These are phyloP conservation scores for Tylopilus orsonianus DNA, from an alignment of 1,284 basidiomycete genomes.

Conservation along the genomic window DNA sequence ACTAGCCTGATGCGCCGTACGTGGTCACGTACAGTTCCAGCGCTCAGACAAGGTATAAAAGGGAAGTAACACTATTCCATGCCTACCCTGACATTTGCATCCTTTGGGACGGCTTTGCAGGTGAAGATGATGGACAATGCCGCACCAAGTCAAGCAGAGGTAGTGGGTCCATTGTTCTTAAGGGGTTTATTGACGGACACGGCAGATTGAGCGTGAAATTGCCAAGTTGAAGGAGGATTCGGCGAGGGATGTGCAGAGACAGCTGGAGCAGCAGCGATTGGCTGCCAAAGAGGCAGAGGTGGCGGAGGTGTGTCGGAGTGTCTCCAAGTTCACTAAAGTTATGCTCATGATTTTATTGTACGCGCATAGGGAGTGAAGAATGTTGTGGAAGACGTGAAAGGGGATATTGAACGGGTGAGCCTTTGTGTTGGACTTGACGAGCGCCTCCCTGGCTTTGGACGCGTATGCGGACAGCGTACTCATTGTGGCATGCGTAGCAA, in stretches of 20 bases:
- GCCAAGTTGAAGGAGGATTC: conserved; percentile 23
- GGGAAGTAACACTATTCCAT: not conserved
- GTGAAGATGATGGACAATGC: not conserved
- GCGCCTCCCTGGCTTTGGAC: not conserved
- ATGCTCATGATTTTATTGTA: not conserved
- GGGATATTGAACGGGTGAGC: conserved; percentile 8
- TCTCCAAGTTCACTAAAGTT: too few relatives aligned
- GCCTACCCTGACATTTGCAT: conserved; percentile 6
- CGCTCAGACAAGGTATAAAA: conserved; percentile 13
- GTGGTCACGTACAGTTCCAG: not conserved
- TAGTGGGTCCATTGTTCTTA: not conserved
- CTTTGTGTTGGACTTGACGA: not conserved
- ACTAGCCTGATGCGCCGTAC: not conserved
- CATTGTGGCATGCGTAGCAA: not conserved
- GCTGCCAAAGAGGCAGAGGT: conserved; percentile 1
- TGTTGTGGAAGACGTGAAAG: conserved; percentile 4
- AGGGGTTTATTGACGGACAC: not conserved
- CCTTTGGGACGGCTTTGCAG: not conserved
- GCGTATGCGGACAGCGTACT: not conserved
- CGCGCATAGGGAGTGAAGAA: conserved; percentile 7
- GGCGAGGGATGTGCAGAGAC: conserved; percentile 21
- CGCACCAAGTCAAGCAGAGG: conserved; percentile 17
- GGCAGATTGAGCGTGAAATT: conserved; percentile 26
- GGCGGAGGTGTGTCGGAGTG: conserved; percentile 11
- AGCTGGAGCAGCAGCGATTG: conserved; percentile 18